Percentiles rank a stretch among this genome's conserved stretches.
phyloP scores from a whole-genome alignment of 2,329 filamentous ascomycete species.

The Eutypella sp. region DNA sequence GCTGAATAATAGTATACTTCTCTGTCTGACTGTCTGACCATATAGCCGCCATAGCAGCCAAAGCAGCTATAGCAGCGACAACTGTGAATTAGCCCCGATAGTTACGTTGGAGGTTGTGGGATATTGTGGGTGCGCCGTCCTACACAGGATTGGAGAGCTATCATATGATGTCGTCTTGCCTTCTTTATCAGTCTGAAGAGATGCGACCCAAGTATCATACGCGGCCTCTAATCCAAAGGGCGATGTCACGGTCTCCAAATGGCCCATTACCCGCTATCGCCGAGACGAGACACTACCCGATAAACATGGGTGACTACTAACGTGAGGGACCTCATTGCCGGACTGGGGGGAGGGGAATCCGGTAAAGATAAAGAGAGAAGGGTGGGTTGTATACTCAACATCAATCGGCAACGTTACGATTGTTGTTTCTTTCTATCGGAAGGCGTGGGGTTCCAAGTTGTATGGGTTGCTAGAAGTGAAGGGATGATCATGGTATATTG shows the following conservation, averaged over 20 bases:
- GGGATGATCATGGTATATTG: no score
- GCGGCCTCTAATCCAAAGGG: neutral
- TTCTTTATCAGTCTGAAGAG: neutral
- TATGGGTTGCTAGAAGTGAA: neutral
- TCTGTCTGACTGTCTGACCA: no score
- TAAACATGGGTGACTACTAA: no score
- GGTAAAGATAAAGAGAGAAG: no score
- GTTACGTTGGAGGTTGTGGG: no score
- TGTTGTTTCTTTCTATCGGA: no score
- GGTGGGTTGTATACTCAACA: no score
- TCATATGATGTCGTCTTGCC: neutral
- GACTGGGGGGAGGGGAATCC: no score
- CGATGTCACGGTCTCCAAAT: slow-evolving; percentile 1
- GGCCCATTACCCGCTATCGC: no score
- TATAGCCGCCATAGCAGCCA: no score
- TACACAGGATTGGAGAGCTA: neutral
- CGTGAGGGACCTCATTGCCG: no score
- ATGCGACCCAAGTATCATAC: neutral
- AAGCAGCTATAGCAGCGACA: neutral
- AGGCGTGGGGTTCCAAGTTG: neutral
- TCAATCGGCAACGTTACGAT: neutral
- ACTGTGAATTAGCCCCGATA: neutral
- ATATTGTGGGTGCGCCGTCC: neutral
- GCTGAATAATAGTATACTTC: no score
- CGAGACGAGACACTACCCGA: neutral